Conservation (phyloP, 176 grass and related monocot species). For the Calamus simplicifolius region DNA sequence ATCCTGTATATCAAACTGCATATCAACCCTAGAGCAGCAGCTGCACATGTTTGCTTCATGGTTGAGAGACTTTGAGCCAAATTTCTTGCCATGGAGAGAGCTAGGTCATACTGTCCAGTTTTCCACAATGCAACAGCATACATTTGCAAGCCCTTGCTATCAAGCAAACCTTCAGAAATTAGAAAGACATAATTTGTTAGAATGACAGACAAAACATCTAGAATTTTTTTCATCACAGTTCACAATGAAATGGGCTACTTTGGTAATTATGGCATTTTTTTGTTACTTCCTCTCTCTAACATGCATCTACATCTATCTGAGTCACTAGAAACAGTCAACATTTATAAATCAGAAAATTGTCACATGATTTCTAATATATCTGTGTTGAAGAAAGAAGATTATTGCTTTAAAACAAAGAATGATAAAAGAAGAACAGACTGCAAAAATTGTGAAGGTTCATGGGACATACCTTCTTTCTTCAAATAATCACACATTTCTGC, state of each 20-base stretch:
- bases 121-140: constrained; percentile 94
- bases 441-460: not conserved
- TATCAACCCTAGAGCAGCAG: constrained; percentile 51
- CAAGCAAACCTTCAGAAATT: constrained; percentile 57
- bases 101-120: constrained; percentile 46
- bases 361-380: too few relatives aligned
- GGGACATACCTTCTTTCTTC: constrained; percentile 55
- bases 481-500: constrained; percentile 59
- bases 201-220: too few relatives aligned
- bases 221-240: too few relatives aligned
- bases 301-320: too few relatives aligned
- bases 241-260: too few relatives aligned
- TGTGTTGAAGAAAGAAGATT: too few relatives aligned
- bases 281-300: too few relatives aligned
- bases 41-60: constrained; percentile 53
- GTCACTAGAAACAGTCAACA: too few relatives aligned
- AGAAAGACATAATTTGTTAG: constrained; percentile 10
- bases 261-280: too few relatives aligned
- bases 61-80: constrained; percentile 55
- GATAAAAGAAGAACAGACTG: too few relatives aligned
- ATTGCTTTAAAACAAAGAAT: too few relatives aligned
- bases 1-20: constrained; percentile 76
- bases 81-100: constrained; percentile 55
- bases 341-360: too few relatives aligned
- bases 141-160: constrained; percentile 65